A percentile compares a stretch with the other conserved stretches of the same genome.
Conservation (phyloP, 768 basidiomycete species). For the Floccularia luteovirens region DNA sequence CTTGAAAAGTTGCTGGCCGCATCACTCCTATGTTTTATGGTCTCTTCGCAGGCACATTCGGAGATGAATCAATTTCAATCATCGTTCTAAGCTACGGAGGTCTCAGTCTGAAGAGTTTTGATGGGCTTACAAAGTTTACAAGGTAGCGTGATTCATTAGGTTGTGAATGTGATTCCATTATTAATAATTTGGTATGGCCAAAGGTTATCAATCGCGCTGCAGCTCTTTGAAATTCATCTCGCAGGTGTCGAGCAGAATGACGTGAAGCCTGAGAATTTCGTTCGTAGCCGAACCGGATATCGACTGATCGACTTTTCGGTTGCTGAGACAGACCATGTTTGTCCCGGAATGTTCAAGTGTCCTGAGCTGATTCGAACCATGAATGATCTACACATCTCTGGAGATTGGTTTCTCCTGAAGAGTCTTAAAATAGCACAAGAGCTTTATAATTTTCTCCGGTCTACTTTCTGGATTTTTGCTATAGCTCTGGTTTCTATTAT, state of each 20-base stretch:
- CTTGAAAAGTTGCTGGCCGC: not conserved
- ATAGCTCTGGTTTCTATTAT: no score
- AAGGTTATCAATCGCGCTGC: not conserved
- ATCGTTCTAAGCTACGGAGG: not conserved
- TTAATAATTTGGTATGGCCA: not conserved
- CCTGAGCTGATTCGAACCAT: not conserved
- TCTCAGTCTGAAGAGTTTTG: not conserved
- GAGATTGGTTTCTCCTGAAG: not conserved
- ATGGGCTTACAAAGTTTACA: not conserved
- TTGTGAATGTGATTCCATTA: not conserved
- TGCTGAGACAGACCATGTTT: not conserved
- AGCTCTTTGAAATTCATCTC: not conserved
- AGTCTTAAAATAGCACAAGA: no score
- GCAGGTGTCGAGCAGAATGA: not conserved
- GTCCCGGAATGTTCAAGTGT: not conserved
- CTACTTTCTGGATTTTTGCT: no score
- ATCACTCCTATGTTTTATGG: not conserved
- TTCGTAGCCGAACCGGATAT: not conserved
- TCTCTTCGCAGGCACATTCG: not conserved
- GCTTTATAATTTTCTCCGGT: no score
- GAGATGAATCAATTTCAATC: not conserved
- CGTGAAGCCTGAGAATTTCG: not conserved
- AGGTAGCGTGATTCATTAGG: not conserved
- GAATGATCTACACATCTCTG: not conserved
- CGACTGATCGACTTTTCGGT: not conserved